Evolutionary conservation across 106 monocot species (phyloP).

Genomic region (Agapanthus africanus): DNA sequence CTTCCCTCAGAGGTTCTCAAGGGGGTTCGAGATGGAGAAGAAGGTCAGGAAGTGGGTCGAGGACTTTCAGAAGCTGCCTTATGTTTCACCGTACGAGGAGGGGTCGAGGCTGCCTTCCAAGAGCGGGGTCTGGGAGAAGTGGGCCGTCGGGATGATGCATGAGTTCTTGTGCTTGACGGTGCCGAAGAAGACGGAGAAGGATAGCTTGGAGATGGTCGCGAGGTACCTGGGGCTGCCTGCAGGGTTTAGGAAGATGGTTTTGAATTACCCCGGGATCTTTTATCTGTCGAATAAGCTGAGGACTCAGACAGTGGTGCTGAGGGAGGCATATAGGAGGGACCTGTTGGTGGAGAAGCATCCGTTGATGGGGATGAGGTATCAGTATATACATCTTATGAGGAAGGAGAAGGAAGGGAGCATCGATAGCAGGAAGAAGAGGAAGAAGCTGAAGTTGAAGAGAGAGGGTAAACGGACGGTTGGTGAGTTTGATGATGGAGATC

Average conservation of each 20-base stretch:
- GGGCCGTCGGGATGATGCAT: conserved; percentile 81
- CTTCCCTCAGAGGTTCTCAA: conserved; percentile 56
- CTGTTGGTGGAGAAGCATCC: conserved; percentile 63
- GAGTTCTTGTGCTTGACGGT: conserved; percentile 58
- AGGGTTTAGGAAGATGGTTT: conserved; percentile 55
- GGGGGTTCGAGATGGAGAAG: conserved; percentile 62
- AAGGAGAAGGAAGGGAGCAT: conserved; percentile 23
- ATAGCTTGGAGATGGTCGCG: conserved; percentile 44
- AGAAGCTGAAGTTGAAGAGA: not conserved
- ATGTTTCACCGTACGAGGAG: conserved; percentile 78
- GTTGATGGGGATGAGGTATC: conserved; percentile 67
- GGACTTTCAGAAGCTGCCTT: conserved; percentile 83
- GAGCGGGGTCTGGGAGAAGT: conserved; percentile 63
- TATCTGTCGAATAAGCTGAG: conserved; percentile 75
- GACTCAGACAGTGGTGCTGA: conserved; percentile 69
- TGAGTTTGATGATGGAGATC: conserved; percentile 2
- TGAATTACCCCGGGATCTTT: conserved; percentile 71
- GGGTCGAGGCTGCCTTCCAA: conserved; percentile 38
- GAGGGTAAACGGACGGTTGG: not conserved
- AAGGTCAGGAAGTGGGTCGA: conserved; percentile 86
- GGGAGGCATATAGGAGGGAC: conserved; percentile 82
- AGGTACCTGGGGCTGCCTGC: conserved; percentile 40
- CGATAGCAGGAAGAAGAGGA: conserved; percentile 12
- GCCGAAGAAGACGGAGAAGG: conserved; percentile 74
- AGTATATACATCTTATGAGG: conserved; percentile 83